phyloP scores from a whole-genome alignment of 345 rosid genomes.

The Salix viminalis region DNA sequence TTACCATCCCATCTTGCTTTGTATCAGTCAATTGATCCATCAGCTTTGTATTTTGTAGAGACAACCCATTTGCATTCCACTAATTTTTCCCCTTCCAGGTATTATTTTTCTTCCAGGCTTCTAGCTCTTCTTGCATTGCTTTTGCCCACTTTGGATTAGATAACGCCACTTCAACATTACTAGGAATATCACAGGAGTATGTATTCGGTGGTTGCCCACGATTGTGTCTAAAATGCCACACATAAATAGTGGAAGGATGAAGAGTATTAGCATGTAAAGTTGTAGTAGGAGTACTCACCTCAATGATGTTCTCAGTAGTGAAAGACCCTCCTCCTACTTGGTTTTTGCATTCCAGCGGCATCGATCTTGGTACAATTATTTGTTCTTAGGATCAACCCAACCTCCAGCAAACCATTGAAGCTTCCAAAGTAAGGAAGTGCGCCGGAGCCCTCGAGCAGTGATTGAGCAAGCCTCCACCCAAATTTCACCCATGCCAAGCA shows the following conservation, averaged over 20 bases:
- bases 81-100: no score
- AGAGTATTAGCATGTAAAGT: background rate
- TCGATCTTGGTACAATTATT: conserved; percentile 77
- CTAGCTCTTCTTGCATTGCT: no score
- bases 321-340: no score
- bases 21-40: no score
- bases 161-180: background rate
- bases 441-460: conserved; percentile 72
- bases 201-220: background rate
- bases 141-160: background rate
- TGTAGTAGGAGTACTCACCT: no score
- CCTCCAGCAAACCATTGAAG: conserved; percentile 94
- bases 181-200: no score
- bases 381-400: conserved; percentile 78
- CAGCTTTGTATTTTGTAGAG: no score
- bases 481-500: conserved; percentile 55
- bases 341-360: conserved; percentile 39
- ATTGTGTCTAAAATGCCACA: background rate
- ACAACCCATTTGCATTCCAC: no score
- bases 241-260: background rate
- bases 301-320: no score
- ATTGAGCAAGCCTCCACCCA: conserved; percentile 64
- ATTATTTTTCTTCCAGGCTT: no score
- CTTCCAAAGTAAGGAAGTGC: conserved; percentile 64
- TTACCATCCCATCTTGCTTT: no score